Evolutionary conservation across 2,329 filamentous ascomycete species (phyloP), one percentile per base, ranked within the genome.

Genomic region (Ophiostoma australiae): DNA sequence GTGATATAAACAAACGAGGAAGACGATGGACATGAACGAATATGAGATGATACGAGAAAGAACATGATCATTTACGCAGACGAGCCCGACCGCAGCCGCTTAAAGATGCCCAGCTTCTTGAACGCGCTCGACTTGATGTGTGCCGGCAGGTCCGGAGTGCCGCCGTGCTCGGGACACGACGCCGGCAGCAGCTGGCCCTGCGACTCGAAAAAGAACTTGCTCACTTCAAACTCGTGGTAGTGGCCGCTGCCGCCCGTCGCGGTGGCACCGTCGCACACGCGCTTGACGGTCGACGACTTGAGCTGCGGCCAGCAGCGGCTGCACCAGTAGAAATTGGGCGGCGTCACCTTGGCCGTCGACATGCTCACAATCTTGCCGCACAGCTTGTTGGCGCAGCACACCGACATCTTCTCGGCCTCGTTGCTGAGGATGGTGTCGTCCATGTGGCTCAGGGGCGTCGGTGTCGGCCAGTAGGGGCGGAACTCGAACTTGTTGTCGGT

Each of bases 351-450:
- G 77, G 75, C 75, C 10, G 68, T 75, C 15, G 74, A 70, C 0
- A 75, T 69, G 35, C 72, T 74, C 3, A 81, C 69, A 52, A 81
- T 81, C 67, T 74, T 75, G 13, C 78, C 73, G 72, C 80, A 82
- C 27, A 81, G 76, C 71, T 81, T 81, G 74, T 81, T 82, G 7
- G 80, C 78, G 69, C 80, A 82, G 71, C 77, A 81, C 0, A 79
- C 76, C 17, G 52, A 41, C 31, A 27, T 35, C 20, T 31, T 33
- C 7, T 44, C 27, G 48, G 48, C 48, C 48, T 55, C n/a, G n/a
- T 55, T 55, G 20, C 48, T 55, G 20, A 4, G 44, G 44, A 48
- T 48, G n/a, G 48, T 23, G 39, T 31, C 20, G 63, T 23, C 23
- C 17, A n/a, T n/a, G 20, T 44, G 20, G 33, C 33, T 0, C 58